Base-by-base conservation (phyloP, 108 stramenopile species). In the Aurantiochytrium sp. region DNA sequence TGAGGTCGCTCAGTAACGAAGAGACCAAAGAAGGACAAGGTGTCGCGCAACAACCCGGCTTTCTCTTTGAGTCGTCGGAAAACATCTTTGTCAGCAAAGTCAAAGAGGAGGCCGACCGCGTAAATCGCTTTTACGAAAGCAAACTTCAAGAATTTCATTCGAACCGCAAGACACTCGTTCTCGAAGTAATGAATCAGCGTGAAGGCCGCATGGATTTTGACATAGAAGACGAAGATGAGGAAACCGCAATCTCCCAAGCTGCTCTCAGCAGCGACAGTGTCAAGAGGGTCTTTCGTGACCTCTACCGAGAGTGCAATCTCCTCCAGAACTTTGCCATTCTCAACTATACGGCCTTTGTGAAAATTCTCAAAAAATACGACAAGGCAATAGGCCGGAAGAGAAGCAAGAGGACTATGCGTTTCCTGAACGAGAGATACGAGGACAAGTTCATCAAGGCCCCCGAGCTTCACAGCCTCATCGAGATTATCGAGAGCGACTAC, bases 321-420 rank as follows among this genome's bases (percentile, higher is more conserved):
- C 95, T 99, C 51, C 97, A 99, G 89, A 98, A 97, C 49, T 99
- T 93, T 89, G 97, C 98, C 42, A 98, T 99, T 89, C 97, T 99
- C 97, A 99, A 97, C 18, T 98, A 97, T 89, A 97, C 97, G 89
- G 94, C 95, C 71, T 97, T 98, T 92, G 96, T 91, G 58, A 99
- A 99, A 91, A 97, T 98, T 60, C 92, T 99, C 64, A 99, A 99
- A 94, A 99, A 99, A 93, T 97, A 99, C 92, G 98, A 99, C 95
- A 99, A 98, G 90, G 92, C 95, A 53, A 97, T 97, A 4, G 96
- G 96, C 72, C 96, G 94, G 58, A 88, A 92, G 29, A 97, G 95
- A 25, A 69, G 94, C 23, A 92, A 90, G 55, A 95, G 95, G 45
- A 95, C 96, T 88, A 96, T 96, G 95, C 92, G 92, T 16, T 95